Evolutionary conservation across 768 basidiomycete species (phyloP).

Genomic region (Lepiota venenata): DNA sequence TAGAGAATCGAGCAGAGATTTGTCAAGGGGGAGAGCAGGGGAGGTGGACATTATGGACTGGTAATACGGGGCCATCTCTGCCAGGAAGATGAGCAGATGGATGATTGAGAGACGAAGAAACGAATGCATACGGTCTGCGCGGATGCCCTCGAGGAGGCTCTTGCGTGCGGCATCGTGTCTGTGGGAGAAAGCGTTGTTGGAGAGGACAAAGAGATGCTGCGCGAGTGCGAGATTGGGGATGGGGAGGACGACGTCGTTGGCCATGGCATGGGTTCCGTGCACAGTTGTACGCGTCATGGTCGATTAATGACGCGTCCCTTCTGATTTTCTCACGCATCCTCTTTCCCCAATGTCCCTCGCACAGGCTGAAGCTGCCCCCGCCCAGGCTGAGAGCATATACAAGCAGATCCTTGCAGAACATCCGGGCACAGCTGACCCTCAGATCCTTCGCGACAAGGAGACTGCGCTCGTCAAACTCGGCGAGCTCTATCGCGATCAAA

Average conservation of each 20-base stretch:
- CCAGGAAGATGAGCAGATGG: neutral
- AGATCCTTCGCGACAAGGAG: conserved; percentile 77
- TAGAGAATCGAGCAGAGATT: conserved; percentile 50
- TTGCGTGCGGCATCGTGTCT: conserved; percentile 67
- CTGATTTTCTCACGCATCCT: conserved; percentile 1
- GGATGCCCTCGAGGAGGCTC: conserved; percentile 68
- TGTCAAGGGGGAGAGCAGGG: conserved; percentile 45
- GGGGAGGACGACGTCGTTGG: conserved; percentile 81
- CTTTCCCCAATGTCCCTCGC: conserved; percentile 40
- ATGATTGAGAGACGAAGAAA: conserved; percentile 1
- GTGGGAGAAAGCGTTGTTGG: conserved; percentile 52
- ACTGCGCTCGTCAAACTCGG: conserved; percentile 82
- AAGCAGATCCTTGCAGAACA: conserved; percentile 55
- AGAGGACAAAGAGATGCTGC: conserved; percentile 75
- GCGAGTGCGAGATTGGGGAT: conserved; percentile 84
- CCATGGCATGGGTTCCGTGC: conserved; percentile 47
- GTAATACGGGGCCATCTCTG: conserved; percentile 91
- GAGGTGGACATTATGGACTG: conserved; percentile 49
- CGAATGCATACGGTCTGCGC: conserved; percentile 65
- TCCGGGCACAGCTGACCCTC: conserved; percentile 27
- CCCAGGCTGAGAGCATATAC: conserved; percentile 72
- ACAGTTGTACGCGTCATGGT: neutral
- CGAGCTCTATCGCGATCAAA: conserved; percentile 81
- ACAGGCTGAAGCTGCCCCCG: conserved; percentile 58
- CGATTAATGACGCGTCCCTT: conserved; percentile 4